Conservation (phyloP, 2,329 filamentous ascomycete genomes). For the Fusarium pseudograminearum region DNA sequence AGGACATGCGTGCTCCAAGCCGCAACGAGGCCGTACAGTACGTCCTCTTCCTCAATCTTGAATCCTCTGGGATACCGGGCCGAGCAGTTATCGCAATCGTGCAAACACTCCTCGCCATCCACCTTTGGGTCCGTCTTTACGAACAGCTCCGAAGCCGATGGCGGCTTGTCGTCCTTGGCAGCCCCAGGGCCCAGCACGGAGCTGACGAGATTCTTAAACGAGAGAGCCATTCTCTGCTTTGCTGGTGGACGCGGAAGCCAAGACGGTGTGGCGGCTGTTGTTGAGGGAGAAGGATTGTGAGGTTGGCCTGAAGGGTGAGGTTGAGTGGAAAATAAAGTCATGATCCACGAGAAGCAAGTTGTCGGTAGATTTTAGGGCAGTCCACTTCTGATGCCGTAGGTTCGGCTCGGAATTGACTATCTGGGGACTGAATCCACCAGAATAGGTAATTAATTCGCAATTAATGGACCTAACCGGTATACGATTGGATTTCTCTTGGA, state of each 20-base stretch:
- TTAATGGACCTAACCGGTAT: conserved; percentile 6
- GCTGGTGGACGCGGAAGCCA: conserved; percentile 49
- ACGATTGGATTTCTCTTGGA: background rate
- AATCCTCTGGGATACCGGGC: conserved; percentile 79
- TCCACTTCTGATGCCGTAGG: conserved; percentile 23
- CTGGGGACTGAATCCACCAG: conserved; percentile 17
- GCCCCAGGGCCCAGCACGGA: conserved; percentile 47
- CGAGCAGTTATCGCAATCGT: conserved; percentile 86
- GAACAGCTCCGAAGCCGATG: conserved; percentile 70
- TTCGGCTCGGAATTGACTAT: conserved; percentile 25
- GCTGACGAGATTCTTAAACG: conserved; percentile 51
- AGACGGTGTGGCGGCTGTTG: conserved; percentile 29
- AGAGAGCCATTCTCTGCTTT: conserved; percentile 58
- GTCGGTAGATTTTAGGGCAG: conserved; percentile 39
- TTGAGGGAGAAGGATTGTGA: conserved; percentile 13
- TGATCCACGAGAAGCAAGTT: conserved; percentile 27
- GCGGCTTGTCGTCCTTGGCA: conserved; percentile 37
- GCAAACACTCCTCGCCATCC: conserved; percentile 90
- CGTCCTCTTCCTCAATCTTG: conserved; percentile 80
- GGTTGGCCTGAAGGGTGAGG: background rate
- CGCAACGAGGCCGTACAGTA: conserved; percentile 86
- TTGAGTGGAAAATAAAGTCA: conserved; percentile 21
- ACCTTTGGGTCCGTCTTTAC: conserved; percentile 77
- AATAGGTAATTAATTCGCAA: conserved; percentile 21
- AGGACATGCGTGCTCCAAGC: conserved; percentile 91